Evolutionary conservation across 768 basidiomycete genomes (phyloP).

Genomic region (Hysterangium stoloniferum): DNA sequence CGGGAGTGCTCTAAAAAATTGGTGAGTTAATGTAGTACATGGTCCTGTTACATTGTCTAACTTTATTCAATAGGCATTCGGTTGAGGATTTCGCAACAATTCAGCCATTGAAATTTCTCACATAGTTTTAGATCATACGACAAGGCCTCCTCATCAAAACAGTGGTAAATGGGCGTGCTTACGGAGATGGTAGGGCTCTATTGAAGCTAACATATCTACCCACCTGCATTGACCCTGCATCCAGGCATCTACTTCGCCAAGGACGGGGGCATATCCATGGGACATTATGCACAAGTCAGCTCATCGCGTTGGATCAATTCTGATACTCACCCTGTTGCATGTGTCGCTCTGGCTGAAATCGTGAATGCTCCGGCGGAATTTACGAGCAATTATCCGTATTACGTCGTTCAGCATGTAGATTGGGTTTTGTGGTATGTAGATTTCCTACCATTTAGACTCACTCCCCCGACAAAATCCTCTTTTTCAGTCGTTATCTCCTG

Average conservation of each 20-base stretch:
- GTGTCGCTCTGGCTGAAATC: slow-evolving; percentile 56
- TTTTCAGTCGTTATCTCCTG: slow-evolving; percentile 51
- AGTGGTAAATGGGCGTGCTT: slow-evolving; percentile 50
- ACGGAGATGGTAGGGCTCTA: slow-evolving; percentile 44
- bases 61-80: slow-evolving; percentile 42
- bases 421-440: slow-evolving; percentile 63
- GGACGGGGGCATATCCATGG: slow-evolving; percentile 43
- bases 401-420: slow-evolving; percentile 54
- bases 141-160: slow-evolving; percentile 62
- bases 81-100: slow-evolving; percentile 23
- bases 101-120: not conserved
- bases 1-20: slow-evolving; percentile 55
- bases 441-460: not conserved
- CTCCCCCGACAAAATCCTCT: not conserved
- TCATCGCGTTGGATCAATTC: slow-evolving; percentile 45
- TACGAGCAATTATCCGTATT: slow-evolving; percentile 42
- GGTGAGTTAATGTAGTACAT: slow-evolving; percentile 17
- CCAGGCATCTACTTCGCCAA: slow-evolving; percentile 63
- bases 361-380: slow-evolving; percentile 54
- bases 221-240: not conserved
- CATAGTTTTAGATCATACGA: slow-evolving; percentile 48
- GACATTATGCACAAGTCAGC: slow-evolving; percentile 30
- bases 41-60: not conserved
- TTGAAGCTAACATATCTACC: no score
- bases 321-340: slow-evolving; percentile 35